phyloP scores from a whole-genome alignment of 1,284 basidiomycete genomes.

The Apiotrichum laibachii region DNA sequence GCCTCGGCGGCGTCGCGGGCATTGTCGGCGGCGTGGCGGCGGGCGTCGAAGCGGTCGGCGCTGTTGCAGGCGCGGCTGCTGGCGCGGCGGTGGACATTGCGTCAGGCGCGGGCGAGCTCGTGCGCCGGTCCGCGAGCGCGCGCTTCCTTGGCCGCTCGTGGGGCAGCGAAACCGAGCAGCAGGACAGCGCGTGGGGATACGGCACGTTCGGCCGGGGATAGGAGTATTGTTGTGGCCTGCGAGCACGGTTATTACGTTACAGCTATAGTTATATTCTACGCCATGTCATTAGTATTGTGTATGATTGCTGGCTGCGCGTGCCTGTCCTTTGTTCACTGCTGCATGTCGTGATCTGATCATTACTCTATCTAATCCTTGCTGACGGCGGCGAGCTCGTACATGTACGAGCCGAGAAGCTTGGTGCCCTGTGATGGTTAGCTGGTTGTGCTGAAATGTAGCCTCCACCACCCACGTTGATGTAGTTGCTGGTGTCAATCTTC shows the following conservation, averaged over 20 bases:
- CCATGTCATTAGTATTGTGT: no score
- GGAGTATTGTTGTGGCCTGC: not conserved
- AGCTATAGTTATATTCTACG: no score
- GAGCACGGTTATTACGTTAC: not conserved
- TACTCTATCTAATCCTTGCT: constrained; percentile 13
- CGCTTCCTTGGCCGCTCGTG: constrained; percentile 6
- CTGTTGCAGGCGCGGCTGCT: not conserved
- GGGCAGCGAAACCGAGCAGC: not conserved
- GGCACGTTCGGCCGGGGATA: not conserved
- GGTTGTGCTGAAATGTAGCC: no score
- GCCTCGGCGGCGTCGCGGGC: not conserved
- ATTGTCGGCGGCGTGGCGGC: not conserved
- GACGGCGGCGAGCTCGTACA: constrained; percentile 69
- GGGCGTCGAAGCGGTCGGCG: not conserved
- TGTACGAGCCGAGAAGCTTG: constrained; percentile 75
- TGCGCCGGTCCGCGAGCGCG: constrained; percentile 6
- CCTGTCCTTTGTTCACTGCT: not conserved
- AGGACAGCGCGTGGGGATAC: not conserved
- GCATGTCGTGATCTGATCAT: not conserved
- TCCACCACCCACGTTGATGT: constrained; percentile 62
- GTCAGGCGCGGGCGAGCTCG: constrained; percentile 1
- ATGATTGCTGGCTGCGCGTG: no score
- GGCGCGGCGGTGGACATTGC: constrained; percentile 4
- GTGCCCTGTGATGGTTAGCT: constrained; percentile 49
- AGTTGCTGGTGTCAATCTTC: constrained; percentile 91